These are phyloP conservation scores for Spinacia oleracea DNA, from an alignment of 179 eudicot genomes.

Conservation along the genomic window DNA sequence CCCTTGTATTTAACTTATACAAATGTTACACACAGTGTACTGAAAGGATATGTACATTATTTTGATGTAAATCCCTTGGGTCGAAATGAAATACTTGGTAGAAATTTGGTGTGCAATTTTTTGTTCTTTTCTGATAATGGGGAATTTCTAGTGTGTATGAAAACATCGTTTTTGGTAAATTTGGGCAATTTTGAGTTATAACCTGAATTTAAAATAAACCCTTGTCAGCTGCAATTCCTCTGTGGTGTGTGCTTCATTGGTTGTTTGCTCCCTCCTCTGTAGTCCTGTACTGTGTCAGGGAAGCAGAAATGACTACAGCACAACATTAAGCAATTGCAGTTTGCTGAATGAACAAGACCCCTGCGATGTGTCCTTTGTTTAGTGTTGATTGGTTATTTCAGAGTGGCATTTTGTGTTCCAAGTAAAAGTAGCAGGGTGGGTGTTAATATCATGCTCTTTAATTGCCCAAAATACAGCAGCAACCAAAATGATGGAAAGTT, in stretches of 20 bases:
- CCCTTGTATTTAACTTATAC: constrained; percentile 5
- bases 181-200: not conserved
- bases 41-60: constrained; percentile 16
- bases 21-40: constrained; percentile 10
- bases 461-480: not conserved
- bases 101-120: constrained; percentile 3
- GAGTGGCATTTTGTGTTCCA: no score
- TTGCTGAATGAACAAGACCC: no score
- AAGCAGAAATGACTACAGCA: not conserved
- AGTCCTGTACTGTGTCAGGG: not conserved
- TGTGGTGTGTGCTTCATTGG: no score
- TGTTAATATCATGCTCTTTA: not conserved
- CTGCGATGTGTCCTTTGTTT: no score
- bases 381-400: no score
- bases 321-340: no score
- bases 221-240: not conserved
- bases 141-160: not conserved
- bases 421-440: no score
- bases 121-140: no score
- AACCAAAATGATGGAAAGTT: not conserved
- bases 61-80: constrained; percentile 25
- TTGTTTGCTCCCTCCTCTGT: no score
- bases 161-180: not conserved
- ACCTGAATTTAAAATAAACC: not conserved
- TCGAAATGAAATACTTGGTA: not conserved